Evolutionary conservation across 1,284 basidiomycete genomes (phyloP), one percentile per base, ranked within the genome.

Genomic region (Pseudozyma tsukubaensis): DNA sequence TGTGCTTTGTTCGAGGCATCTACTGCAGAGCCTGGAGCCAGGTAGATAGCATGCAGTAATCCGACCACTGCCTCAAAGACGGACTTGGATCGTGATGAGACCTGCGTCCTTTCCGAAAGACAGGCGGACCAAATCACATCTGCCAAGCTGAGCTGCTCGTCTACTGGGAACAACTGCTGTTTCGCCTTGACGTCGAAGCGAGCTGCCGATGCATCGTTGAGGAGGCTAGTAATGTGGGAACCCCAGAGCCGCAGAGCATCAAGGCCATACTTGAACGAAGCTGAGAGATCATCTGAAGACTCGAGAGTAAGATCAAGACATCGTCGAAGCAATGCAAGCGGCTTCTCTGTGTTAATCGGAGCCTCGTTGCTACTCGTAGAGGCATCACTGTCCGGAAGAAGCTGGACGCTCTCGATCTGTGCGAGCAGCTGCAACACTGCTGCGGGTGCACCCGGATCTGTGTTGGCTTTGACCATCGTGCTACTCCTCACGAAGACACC

Each of bases 71-170:
- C 54, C 32, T 74, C 72, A 16, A 70, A 61, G n/a, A 70, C 59
- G 24, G 62, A 54, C 16, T 66, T 74, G 40, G 62, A 66, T 19
- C 72, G 35, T 19, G 62, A 71, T 0, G 67, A 65, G 1, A 74
- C 62, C 18, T 74, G 72, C 0, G 72, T 70, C 13, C 67, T 45
- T 21, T 74, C 72, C 16, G 63, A 66, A 32, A 63, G 62, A 11
- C 72, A 74, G 11, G 72, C 62, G n/a, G 72, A 70, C 72, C 72
- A 74, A 40, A 74, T 58, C 36, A 74, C 52, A 34, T 74, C 59
- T 43, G 66, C 63, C 11, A 74, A 44, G 35, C 58, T 54, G 50
- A 70, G 62, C 63, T 74, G 72, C 8, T 62, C 54, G 16, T 69
- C 50, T n/a, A 51, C 10, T 3, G 67, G 66, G 6, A 74, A 53